Percentiles rank a stretch among this genome's conserved stretches.
phyloP scores from a whole-genome alignment of 2,329 filamentous ascomycete genomes.

The Stromatinia cepivora region DNA sequence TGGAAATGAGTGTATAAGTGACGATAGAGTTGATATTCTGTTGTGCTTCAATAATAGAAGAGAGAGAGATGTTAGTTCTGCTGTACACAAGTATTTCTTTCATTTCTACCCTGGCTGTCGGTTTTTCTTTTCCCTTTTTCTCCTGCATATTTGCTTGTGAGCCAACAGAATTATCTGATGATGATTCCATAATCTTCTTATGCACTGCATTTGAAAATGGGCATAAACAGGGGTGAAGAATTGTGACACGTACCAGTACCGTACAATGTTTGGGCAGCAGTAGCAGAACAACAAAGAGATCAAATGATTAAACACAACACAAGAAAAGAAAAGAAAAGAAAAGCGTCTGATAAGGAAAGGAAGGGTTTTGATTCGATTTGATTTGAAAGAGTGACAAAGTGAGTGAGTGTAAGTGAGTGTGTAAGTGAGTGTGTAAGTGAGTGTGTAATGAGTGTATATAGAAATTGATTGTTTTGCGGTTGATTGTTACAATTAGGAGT shows the following conservation, averaged over 20 bases:
- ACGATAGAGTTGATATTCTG: not conserved
- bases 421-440: not conserved
- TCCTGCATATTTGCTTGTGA: not conserved
- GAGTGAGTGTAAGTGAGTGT: not conserved
- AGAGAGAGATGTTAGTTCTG: slow-evolving; percentile 15
- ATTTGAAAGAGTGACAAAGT: slow-evolving; percentile 18
- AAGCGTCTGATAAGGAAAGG: not conserved
- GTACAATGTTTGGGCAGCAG: slow-evolving; percentile 5
- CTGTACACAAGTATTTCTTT: not conserved
- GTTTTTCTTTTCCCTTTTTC: not conserved
- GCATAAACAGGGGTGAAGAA: slow-evolving; percentile 15
- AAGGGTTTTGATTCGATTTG: not conserved
- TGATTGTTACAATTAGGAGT: slow-evolving; percentile 1
- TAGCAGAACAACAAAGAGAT: not conserved
- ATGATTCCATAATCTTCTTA: slow-evolving; percentile 15
- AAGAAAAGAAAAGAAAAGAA: no score
- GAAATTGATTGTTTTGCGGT: not conserved
- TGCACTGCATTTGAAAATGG: slow-evolving; percentile 12
- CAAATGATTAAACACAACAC: slow-evolving; percentile 16
- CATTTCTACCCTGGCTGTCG: not conserved
- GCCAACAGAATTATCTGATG: not conserved
- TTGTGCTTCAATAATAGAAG: slow-evolving; percentile 11
- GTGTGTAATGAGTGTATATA: not conserved
- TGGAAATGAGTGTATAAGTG: slow-evolving; percentile 16
- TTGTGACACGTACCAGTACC: slow-evolving; percentile 19